Base-by-base conservation (phyloP, 2,329 filamentous ascomycete genomes). In the Botryotinia calthae region DNA sequence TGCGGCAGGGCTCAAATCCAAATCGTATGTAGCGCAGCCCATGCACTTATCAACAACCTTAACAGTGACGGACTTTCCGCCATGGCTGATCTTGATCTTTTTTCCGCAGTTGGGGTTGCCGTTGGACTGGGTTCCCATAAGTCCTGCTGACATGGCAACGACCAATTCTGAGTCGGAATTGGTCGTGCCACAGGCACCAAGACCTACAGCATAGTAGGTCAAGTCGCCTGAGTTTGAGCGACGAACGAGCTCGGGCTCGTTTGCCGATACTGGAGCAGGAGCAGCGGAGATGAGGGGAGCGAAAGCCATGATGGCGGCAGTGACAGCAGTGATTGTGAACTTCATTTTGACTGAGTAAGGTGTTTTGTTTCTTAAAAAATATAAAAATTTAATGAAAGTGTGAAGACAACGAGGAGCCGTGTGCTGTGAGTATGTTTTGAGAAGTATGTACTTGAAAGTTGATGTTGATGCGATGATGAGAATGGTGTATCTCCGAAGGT, bases 41-140 rank as follows among this genome's bases (percentile, higher is more conserved):
- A 88, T 87, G 85, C 93, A 96, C 84, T 92, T 93, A 85, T 96
- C 93, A 69, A 86, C 87, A 75, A 95, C 88, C 8, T 78, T 86
- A 73, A 88, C 92, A 2, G 81, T 84, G 77, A 84, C 80, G 3
- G 85, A 86, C 81, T 87, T 87, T 81, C 91, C 91, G 64, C 86
- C 84, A 80, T 84, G 84, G 58, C 86, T 89, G 79, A 95, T 87
- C 76, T 87, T 90, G 79, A 95, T 87, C 67, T 83, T 88, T 84
- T 89, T 87, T 81, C 89, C 90, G 82, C 93, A 96, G 81, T 89
- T 87, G 62, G 88, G 86, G 85, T 94, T 93, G 77, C 82, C 84
- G 84, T 92, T 93, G 79, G 90, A 90, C 72, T 81, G 79, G 1
- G 80, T 75, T 74, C 88, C 90, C 89, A 95, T 93, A 79, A 93